Percentiles rank a stretch among this genome's conserved stretches.
Evolutionary conservation across 495 filamentous ascomycete species (phyloP).

Genomic region (Aspergillus nidulans): DNA sequence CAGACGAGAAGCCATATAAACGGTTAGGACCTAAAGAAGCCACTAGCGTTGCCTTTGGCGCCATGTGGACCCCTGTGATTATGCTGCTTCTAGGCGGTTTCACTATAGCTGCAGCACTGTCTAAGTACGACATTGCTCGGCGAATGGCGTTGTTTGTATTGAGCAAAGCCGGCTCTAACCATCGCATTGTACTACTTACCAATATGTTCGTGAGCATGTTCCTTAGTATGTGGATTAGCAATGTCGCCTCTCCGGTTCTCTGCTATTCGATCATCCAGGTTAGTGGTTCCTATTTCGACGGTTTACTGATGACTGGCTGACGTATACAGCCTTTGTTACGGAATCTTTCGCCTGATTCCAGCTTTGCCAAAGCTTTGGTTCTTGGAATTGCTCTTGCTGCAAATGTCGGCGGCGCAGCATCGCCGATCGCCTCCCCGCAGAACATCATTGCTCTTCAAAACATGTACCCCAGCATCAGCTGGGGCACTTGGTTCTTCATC

Average conservation of each 20-base stretch:
- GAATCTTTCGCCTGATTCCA: slow-evolving; percentile 82
- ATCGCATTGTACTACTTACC: slow-evolving; percentile 79
- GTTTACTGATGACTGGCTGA: slow-evolving; percentile 11
- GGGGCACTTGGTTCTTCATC: slow-evolving; percentile 97
- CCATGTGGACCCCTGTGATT: slow-evolving; percentile 99
- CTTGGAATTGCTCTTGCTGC: slow-evolving; percentile 93
- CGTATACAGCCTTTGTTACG: slow-evolving; percentile 76
- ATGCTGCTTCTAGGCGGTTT: slow-evolving; percentile 98
- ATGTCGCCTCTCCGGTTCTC: slow-evolving; percentile 95
- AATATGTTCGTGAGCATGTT: slow-evolving; percentile 99
- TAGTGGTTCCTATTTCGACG: not conserved
- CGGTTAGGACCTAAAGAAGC: slow-evolving; percentile 72
- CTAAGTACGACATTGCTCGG: slow-evolving; percentile 96
- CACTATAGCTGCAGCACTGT: slow-evolving; percentile 89
- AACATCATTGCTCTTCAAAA: slow-evolving; percentile 95
- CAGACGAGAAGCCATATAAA: slow-evolving; percentile 61
- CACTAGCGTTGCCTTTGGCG: slow-evolving; percentile 74
- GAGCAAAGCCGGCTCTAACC: slow-evolving; percentile 89
- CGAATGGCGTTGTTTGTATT: slow-evolving; percentile 96
- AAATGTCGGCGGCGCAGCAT: slow-evolving; percentile 94
- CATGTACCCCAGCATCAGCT: slow-evolving; percentile 85
- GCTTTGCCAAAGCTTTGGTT: slow-evolving; percentile 92
- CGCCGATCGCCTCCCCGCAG: slow-evolving; percentile 93
- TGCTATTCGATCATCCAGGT: slow-evolving; percentile 96
- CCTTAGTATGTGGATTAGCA: slow-evolving; percentile 98